Evolutionary conservation across 2,329 filamentous ascomycete species (phyloP).

Genomic region (Cladophialophora bantiana): DNA sequence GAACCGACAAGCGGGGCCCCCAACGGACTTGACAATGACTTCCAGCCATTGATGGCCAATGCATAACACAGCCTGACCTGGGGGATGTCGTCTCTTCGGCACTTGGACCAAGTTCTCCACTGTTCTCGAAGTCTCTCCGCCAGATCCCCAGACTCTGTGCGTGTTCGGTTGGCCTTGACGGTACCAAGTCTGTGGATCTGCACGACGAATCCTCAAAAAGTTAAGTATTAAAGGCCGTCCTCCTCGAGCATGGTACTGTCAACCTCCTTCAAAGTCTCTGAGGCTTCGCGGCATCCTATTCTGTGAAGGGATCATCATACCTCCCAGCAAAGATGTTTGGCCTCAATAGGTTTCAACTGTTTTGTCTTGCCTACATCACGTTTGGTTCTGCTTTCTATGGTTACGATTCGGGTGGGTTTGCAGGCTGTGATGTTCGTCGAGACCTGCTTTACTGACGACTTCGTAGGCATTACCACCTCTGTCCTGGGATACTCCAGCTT

Average conservation of each 20-base stretch:
- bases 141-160: not conserved
- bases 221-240: not conserved
- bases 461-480: not conserved
- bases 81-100: not conserved
- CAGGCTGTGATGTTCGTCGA: not conserved
- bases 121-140: not conserved
- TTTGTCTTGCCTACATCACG: constrained; percentile 7
- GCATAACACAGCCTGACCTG: not conserved
- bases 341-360: constrained; percentile 2
- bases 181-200: not conserved
- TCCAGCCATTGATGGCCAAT: not conserved
- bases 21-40: not conserved
- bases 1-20: not conserved
- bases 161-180: not conserved
- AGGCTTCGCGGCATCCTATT: not conserved
- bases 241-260: not conserved
- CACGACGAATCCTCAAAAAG: no score
- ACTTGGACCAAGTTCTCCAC: not conserved
- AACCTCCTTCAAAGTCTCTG: not conserved
- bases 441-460: not conserved
- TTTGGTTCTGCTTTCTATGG: constrained; percentile 16
- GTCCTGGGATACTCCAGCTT: no score
- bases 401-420: not conserved
- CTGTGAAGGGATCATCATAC: not conserved
- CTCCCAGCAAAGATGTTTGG: not conserved